These are phyloP conservation scores for Teunomyces funiuensis DNA, from an alignment of 805 yeast genomes.

Conservation along the genomic window DNA sequence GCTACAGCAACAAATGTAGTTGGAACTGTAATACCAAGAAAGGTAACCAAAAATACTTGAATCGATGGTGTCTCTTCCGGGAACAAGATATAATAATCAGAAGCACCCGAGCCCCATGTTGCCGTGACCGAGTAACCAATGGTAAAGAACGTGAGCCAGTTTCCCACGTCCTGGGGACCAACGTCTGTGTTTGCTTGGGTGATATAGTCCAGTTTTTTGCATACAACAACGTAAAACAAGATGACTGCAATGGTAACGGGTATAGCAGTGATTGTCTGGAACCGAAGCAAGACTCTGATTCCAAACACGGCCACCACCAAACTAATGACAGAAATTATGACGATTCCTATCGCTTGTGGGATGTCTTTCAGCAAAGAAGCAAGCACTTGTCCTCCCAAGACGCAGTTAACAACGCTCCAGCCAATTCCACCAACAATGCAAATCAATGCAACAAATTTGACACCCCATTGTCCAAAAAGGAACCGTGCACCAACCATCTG, in stretches of 20 bases:
- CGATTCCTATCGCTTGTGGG: conserved; percentile 31
- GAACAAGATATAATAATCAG: conserved; percentile 34
- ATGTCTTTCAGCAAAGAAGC: conserved; percentile 23
- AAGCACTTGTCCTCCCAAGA: conserved; percentile 37
- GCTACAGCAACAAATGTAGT: conserved; percentile 73
- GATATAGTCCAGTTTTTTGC: conserved; percentile 21
- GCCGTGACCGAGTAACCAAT: conserved; percentile 37
- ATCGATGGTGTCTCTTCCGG: conserved; percentile 28
- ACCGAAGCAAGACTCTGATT: conserved; percentile 27
- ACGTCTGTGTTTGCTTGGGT: conserved; percentile 16
- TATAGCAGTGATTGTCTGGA: conserved; percentile 28
- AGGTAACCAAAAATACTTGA: conserved; percentile 29
- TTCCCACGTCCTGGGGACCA: conserved; percentile 20
- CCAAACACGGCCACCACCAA: conserved; percentile 34
- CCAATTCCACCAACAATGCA: conserved; percentile 35
- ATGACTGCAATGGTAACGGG: conserved; percentile 31
- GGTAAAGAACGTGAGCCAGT: conserved; percentile 36
- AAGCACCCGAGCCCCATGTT: conserved; percentile 36
- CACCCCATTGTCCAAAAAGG: conserved; percentile 38
- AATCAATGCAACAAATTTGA: conserved; percentile 28
- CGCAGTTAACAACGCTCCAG: conserved; percentile 41
- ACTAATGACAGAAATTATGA: conserved; percentile 26
- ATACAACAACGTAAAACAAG: conserved; percentile 32
- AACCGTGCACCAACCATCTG: conserved; percentile 39
- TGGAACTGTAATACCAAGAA: conserved; percentile 41